These are phyloP conservation scores for Cryptococcus hybrid DNA, from an alignment of 1,284 basidiomycete genomes.

Conservation along the genomic window DNA sequence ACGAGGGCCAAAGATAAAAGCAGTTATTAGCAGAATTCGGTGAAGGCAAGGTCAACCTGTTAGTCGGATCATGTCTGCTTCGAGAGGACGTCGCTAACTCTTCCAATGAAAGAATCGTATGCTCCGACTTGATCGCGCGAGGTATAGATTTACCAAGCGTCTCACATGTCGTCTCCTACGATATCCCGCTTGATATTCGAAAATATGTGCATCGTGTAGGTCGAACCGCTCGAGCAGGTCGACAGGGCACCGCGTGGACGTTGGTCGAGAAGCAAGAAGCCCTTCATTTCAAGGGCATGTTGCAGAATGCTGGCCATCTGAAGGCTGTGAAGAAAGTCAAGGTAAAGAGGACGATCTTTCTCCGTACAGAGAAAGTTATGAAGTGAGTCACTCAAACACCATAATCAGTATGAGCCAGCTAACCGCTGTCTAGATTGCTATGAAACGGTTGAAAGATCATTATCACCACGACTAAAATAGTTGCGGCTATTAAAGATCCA, in stretches of 20 bases:
- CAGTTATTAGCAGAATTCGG: slow-evolving; percentile 76
- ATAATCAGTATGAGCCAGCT: neutral
- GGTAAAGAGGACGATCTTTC: slow-evolving; percentile 64
- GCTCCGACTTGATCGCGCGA: slow-evolving; percentile 92
- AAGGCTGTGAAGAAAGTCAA: slow-evolving; percentile 69
- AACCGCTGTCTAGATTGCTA: slow-evolving; percentile 22
- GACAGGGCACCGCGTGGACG: slow-evolving; percentile 84
- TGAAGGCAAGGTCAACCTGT: slow-evolving; percentile 79
- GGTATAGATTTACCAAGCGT: slow-evolving; percentile 96
- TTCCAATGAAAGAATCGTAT: slow-evolving; percentile 67
- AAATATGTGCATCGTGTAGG: slow-evolving; percentile 98
- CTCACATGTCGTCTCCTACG: slow-evolving; percentile 89
- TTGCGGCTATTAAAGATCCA: neutral
- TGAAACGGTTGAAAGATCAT: slow-evolving; percentile 29
- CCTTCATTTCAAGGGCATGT: slow-evolving; percentile 81
- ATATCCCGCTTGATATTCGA: slow-evolving; percentile 92
- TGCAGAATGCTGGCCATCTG: slow-evolving; percentile 72
- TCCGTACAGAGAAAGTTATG: slow-evolving; percentile 62
- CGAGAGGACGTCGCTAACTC: neutral
- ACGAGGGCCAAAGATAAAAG: slow-evolving; percentile 64
- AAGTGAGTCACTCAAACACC: slow-evolving; percentile 44
- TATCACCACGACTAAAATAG: slow-evolving; percentile 18
- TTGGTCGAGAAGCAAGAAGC: slow-evolving; percentile 97
- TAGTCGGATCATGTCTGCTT: slow-evolving; percentile 34
- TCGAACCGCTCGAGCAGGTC: slow-evolving; percentile 87